phyloP scores from a whole-genome alignment of 768 basidiomycete species.

The Boletales sp. region DNA sequence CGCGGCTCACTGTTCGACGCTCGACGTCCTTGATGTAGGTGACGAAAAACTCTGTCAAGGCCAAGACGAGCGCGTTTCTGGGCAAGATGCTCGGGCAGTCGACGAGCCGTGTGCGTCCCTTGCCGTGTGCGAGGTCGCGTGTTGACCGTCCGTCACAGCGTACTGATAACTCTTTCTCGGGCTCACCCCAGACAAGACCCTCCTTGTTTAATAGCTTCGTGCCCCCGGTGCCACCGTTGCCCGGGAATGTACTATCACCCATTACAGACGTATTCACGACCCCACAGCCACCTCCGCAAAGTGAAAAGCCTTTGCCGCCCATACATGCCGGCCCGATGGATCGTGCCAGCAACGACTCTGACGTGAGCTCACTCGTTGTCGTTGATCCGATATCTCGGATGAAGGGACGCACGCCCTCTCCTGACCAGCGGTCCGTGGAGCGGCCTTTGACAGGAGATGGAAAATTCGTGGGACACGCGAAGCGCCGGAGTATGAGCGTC shows the following conservation, averaged over 20 bases:
- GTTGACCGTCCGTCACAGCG: slow-evolving; percentile 39
- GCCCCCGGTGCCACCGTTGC: slow-evolving; percentile 47
- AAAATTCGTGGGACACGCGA: slow-evolving; percentile 33
- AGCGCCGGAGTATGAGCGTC: slow-evolving; percentile 73
- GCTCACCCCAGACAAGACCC: slow-evolving; percentile 22
- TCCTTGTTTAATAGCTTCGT: slow-evolving; percentile 36
- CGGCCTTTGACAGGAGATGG: slow-evolving; percentile 23
- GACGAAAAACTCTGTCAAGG: slow-evolving; percentile 61
- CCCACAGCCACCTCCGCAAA: slow-evolving; percentile 30
- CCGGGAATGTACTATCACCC: slow-evolving; percentile 42
- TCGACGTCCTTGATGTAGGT: too few species aligned
- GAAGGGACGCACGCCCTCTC: slow-evolving; percentile 30
- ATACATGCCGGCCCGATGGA: slow-evolving; percentile 39
- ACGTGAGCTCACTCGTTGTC: slow-evolving; percentile 56
- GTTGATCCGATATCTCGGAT: slow-evolving; percentile 46
- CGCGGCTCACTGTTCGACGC: neutral
- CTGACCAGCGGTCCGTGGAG: too few species aligned
- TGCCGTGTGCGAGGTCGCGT: slow-evolving; percentile 2
- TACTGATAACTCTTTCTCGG: slow-evolving; percentile 44
- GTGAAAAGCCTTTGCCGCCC: slow-evolving; percentile 63
- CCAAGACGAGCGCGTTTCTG: slow-evolving; percentile 77
- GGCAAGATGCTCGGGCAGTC: slow-evolving; percentile 75
- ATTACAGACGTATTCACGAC: slow-evolving; percentile 50
- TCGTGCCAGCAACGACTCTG: slow-evolving; percentile 39
- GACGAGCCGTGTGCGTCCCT: slow-evolving; percentile 54